Percentiles rank a stretch among this genome's conserved stretches.
Evolutionary conservation across 257 asterid genomes (phyloP).

Genomic region (Solanum stenotomum): DNA sequence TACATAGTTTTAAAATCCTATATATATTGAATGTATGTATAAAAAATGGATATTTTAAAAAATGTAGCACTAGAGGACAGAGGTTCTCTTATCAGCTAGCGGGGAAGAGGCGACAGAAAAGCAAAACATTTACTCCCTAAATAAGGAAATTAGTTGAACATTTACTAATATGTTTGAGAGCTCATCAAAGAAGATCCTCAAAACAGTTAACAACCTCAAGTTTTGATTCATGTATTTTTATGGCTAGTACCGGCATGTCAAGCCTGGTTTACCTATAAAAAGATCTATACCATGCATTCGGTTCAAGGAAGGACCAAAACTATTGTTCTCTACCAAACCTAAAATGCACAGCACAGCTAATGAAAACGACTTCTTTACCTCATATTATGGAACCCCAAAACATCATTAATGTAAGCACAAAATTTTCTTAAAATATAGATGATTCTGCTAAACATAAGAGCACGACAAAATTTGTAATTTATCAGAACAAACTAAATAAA

Average conservation of each 20-base stretch:
- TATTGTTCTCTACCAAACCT: neutral
- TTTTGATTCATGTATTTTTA: neutral
- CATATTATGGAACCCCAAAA: neutral
- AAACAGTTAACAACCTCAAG: neutral
- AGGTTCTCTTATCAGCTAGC: neutral
- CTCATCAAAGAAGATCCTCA: neutral
- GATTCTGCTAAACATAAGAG: neutral
- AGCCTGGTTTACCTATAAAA: neutral
- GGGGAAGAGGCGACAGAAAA: neutral
- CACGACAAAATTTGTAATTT: neutral
- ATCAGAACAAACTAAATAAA: neutral
- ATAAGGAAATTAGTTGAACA: neutral
- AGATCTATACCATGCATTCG: neutral
- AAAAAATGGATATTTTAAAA: neutral
- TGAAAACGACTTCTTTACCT: neutral
- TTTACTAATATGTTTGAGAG: neutral
- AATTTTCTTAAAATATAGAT: neutral
- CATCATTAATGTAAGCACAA: neutral
- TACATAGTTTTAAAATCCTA: neutral
- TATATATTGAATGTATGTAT: neutral
- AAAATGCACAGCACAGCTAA: neutral
- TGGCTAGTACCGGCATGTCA: neutral
- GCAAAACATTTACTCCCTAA: neutral
- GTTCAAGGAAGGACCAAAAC: neutral
- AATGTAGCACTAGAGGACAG: neutral